Conservation (phyloP, 1,139 yeast species). For the Nakaseomyces uthaithaninus region DNA sequence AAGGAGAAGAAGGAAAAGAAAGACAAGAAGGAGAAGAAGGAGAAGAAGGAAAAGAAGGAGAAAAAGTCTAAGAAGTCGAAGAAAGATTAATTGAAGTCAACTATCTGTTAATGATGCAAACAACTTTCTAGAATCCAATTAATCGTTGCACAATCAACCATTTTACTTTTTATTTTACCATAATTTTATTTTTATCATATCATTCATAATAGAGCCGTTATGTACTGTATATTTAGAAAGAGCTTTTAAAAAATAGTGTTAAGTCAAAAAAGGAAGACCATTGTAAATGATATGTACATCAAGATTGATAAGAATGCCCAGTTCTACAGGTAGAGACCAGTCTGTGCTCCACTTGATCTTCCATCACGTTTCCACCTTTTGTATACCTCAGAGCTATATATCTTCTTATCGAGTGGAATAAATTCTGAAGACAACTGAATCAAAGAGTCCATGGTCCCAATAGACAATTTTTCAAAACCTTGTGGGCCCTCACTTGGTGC, state of each 20-base stretch:
- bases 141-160: constrained; percentile 7
- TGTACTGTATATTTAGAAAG: constrained; percentile 10
- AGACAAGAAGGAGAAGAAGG: constrained; percentile 48
- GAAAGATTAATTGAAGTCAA: constrained; percentile 18
- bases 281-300: neutral
- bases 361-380: constrained; percentile 28
- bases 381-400: constrained; percentile 22
- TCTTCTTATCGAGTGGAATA: constrained; percentile 11
- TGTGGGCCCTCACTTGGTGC: constrained; percentile 33
- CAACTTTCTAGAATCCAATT: neutral
- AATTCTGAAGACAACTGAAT: constrained; percentile 18
- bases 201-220: constrained; percentile 9
- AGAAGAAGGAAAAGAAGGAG: too few species aligned
- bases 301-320: neutral
- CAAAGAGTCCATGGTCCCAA: constrained; percentile 23
- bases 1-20: constrained; percentile 45
- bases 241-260: constrained; percentile 8
- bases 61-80: constrained; percentile 47
- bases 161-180: constrained; percentile 11
- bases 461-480: constrained; percentile 30
- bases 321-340: constrained; percentile 26
- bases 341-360: constrained; percentile 26
- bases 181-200: constrained; percentile 9
- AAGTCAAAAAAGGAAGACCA: too few species aligned
- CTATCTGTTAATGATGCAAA: neutral